These are phyloP conservation scores for Penicillium verhagenii DNA, from an alignment of 495 filamentous ascomycete species.

Conservation along the genomic window DNA sequence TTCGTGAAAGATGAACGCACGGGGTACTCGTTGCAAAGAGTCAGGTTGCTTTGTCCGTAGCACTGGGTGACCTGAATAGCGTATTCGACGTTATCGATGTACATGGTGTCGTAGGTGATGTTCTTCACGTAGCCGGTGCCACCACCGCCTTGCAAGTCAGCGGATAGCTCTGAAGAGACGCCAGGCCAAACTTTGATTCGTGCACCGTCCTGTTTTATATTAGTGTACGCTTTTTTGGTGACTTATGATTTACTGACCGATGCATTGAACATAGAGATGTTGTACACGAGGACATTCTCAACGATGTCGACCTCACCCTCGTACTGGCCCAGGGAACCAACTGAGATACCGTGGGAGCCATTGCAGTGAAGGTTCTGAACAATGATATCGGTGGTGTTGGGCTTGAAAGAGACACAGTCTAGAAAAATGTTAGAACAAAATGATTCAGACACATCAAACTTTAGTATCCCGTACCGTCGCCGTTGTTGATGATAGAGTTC, in stretches of 20 bases:
- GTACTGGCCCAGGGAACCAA: conserved; percentile 70
- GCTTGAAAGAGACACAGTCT: conserved; percentile 78
- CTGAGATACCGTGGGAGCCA: conserved; percentile 71
- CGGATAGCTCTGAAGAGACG: conserved; percentile 44
- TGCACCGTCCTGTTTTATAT: conserved; percentile 51
- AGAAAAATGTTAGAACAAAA: conserved; percentile 7
- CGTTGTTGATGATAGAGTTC: conserved; percentile 66
- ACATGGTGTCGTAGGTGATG: conserved; percentile 57
- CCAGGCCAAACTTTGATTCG: conserved; percentile 74
- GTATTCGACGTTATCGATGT: conserved; percentile 59
- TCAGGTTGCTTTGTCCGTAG: conserved; percentile 62
- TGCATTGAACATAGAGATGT: conserved; percentile 65
- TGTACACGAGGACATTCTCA: conserved; percentile 62
- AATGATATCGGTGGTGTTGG: conserved; percentile 71
- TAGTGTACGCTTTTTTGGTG: background rate
- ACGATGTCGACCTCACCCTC: conserved; percentile 62
- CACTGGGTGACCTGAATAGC: conserved; percentile 66
- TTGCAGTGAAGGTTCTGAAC: conserved; percentile 69
- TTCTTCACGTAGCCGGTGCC: conserved; percentile 54
- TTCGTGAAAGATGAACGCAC: conserved; percentile 14
- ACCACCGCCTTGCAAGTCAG: conserved; percentile 61
- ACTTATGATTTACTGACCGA: conserved; percentile 29
- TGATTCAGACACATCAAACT: background rate
- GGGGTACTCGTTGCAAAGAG: conserved; percentile 59
- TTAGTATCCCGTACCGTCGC: conserved; percentile 50